phyloP scores from a whole-genome alignment of 148 eudicot species.

The Pouteria glomerata region DNA sequence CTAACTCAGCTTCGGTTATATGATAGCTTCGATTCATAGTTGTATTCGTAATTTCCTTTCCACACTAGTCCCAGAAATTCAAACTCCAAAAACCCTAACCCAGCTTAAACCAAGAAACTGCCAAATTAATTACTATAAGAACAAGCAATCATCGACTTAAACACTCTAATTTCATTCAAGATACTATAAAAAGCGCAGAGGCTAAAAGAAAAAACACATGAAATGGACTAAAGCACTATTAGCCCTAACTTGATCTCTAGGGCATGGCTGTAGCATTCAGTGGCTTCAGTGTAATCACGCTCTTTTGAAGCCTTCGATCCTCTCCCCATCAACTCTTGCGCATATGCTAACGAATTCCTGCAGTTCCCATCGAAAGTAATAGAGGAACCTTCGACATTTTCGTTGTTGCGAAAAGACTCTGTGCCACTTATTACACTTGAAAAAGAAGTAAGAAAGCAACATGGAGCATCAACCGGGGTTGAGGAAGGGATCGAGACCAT shows the following conservation, averaged over 20 bases:
- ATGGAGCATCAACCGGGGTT: too few species aligned
- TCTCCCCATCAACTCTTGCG: constrained; percentile 61
- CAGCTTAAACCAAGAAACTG: too few species aligned
- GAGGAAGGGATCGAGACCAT: too few species aligned
- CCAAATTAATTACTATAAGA: neutral
- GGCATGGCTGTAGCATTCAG: too few species aligned
- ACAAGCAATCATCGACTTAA: neutral
- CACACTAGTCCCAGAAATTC: too few species aligned
- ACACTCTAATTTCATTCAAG: too few species aligned
- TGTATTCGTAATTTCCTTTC: too few species aligned
- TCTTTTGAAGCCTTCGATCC: constrained; percentile 53
- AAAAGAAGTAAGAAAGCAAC: too few species aligned
- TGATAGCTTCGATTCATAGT: too few species aligned
- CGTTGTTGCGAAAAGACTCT: constrained; percentile 45
- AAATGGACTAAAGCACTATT: neutral
- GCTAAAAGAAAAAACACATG: neutral
- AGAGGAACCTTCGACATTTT: constrained; percentile 34
- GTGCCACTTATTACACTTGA: too few species aligned
- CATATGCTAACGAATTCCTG: constrained; percentile 43
- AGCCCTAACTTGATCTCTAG: constrained; percentile 76
- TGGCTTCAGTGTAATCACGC: constrained; percentile 54
- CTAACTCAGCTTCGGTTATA: too few species aligned
- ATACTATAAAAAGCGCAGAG: neutral
- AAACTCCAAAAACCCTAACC: too few species aligned
- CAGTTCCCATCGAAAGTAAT: constrained; percentile 19